Base-by-base conservation (phyloP, 495 filamentous ascomycete species). In the Hypoxylon subgilvum region DNA sequence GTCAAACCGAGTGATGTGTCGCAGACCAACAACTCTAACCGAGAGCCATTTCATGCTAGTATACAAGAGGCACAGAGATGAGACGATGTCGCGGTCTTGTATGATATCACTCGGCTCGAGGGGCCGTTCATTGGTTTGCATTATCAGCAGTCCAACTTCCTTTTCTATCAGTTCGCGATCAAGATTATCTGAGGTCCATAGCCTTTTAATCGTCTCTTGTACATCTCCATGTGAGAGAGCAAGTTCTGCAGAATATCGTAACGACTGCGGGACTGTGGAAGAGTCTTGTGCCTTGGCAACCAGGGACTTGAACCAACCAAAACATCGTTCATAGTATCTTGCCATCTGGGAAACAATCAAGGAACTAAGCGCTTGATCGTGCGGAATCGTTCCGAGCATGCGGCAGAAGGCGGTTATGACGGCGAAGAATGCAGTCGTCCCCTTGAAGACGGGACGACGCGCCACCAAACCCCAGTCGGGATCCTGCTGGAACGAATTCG, bases 41-140 rank as follows among this genome's bases (percentile, higher is more conserved):
- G 88, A 86, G 18, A 98, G 86, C 94, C 94, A 98, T 81, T 94
- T 89, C 92, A 96, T 96, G 79, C 93, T 97, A 53, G 89, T 96
- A 68, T 94, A 91, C 16, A 99, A 79, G 39, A 96, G 82, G 57
- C 91, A 96, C 27, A 97, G 74, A 8, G 89, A 84, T 40, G 86
- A 81, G 23, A 97, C 87, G 1, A 86, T 87, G 65, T 97, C 94
- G 14, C 88, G 83, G 64, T 99, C 95, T 2, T 86, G 85, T 63
- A 99, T 92, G 31, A 99, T 85, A 66, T 96, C 91, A 63, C 84
- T 85, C 2, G 86, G 77, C 34, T 88, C 84, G 19, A 96, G 72
- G 18, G 83, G 79, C 27, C 77, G 75, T 32, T 85, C 81, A 35
- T 84, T 85, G 13, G 88, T 87, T 47, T 79, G 79, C 28, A 76